A percentile compares a stretch with the other conserved stretches of the same genome.
Conservation (phyloP, 2,329 filamentous ascomycete species). For the Neurospora sp. region DNA sequence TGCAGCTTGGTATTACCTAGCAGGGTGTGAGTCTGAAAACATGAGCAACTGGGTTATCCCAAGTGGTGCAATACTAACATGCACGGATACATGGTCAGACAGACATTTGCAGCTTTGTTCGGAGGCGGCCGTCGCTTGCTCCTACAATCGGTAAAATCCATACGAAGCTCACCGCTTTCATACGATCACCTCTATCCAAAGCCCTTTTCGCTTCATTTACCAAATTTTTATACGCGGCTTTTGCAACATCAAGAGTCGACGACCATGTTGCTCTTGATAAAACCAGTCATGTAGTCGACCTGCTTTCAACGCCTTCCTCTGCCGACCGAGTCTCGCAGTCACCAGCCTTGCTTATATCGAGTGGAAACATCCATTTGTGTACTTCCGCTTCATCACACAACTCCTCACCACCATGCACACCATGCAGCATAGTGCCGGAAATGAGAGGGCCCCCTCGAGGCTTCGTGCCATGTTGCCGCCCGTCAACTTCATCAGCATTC, state of each 20-base stretch:
- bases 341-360: neutral
- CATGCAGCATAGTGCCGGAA: neutral
- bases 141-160: neutral
- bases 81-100: neutral
- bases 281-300: neutral
- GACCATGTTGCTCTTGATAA: neutral
- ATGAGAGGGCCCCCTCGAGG: neutral
- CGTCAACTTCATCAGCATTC: slow-evolving; percentile 52
- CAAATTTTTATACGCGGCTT: neutral
- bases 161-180: neutral
- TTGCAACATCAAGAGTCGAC: neutral
- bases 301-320: neutral
- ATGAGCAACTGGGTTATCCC: neutral
- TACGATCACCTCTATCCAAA: neutral
- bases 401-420: neutral
- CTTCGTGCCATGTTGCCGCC: slow-evolving; percentile 23
- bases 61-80: neutral
- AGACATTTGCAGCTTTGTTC: neutral
- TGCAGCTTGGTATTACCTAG: neutral
- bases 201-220: neutral
- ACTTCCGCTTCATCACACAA: neutral
- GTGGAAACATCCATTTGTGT: neutral
- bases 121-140: neutral
- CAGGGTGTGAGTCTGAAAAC: neutral
- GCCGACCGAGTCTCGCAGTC: neutral